Evolutionary conservation across 495 filamentous ascomycete species (phyloP).

Genomic region (Parathielavia hyrcaniae): DNA sequence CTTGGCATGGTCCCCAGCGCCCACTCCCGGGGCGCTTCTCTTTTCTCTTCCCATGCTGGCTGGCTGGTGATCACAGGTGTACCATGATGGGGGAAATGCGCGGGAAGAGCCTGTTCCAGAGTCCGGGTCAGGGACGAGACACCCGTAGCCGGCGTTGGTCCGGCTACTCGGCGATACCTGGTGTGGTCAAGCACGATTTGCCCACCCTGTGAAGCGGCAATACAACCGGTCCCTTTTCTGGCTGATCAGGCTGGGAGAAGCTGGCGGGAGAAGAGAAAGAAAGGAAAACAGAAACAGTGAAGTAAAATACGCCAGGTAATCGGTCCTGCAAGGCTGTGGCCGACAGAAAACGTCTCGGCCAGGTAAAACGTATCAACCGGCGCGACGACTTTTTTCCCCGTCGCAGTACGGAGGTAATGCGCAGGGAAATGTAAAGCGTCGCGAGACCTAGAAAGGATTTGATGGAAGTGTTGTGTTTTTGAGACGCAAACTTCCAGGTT

Average conservation of each 20-base stretch:
- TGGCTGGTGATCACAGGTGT: slow-evolving; percentile 3
- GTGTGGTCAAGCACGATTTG: background rate
- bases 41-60: slow-evolving; percentile 32
- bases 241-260: background rate
- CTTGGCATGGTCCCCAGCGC: slow-evolving; percentile 30
- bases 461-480: too few species aligned
- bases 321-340: too few species aligned
- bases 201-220: background rate
- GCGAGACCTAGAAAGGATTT: too few species aligned
- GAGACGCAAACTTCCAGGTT: too few species aligned
- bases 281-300: background rate
- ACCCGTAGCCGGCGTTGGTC: background rate
- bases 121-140: background rate
- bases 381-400: too few species aligned
- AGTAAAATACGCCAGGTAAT: too few species aligned
- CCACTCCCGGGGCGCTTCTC: slow-evolving; percentile 20
- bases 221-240: background rate
- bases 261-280: background rate
- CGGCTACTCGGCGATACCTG: background rate
- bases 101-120: background rate
- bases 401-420: too few species aligned
- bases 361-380: too few species aligned
- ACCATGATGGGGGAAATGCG: background rate
- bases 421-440: too few species aligned
- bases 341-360: too few species aligned